These are phyloP conservation scores for Podospora didyma DNA, from an alignment of 495 filamentous ascomycete genomes.

Conservation along the genomic window DNA sequence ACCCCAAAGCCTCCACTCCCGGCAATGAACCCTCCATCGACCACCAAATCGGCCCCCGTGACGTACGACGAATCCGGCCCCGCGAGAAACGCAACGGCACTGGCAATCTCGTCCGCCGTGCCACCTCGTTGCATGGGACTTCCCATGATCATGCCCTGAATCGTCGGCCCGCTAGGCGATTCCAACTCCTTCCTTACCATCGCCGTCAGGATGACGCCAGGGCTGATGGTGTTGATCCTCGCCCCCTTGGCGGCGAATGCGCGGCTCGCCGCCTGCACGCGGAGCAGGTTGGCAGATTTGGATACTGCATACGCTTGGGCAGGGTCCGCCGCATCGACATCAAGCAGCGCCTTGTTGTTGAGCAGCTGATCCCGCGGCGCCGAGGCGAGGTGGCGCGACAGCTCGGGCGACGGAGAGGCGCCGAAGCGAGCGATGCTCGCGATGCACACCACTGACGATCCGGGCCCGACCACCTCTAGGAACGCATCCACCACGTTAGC, in stretches of 20 bases:
- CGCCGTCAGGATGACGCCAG: slow-evolving; percentile 39
- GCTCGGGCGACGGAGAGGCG: slow-evolving; percentile 4
- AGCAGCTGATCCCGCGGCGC: slow-evolving; percentile 14
- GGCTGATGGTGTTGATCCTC: slow-evolving; percentile 51
- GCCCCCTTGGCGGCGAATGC: slow-evolving; percentile 45
- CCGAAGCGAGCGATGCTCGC: slow-evolving; percentile 18
- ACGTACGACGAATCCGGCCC: slow-evolving; percentile 49
- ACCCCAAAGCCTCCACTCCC: neutral
- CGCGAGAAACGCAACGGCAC: slow-evolving; percentile 48
- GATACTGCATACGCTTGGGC: slow-evolving; percentile 50
- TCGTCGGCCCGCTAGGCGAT: slow-evolving; percentile 1
- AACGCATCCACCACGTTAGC: slow-evolving; percentile 25
- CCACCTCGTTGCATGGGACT: slow-evolving; percentile 21
- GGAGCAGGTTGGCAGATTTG: slow-evolving; percentile 47
- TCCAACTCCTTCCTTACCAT: slow-evolving; percentile 19
- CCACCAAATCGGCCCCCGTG: slow-evolving; percentile 50
- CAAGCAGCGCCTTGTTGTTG: neutral
- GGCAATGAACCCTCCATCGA: slow-evolving; percentile 47
- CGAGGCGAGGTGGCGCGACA: slow-evolving; percentile 9
- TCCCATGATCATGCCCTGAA: slow-evolving; percentile 9
- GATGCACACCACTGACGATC: slow-evolving; percentile 15
- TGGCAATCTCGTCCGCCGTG: slow-evolving; percentile 48
- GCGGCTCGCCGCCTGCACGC: slow-evolving; percentile 47
- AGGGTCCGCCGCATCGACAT: slow-evolving; percentile 19
- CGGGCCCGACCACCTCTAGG: slow-evolving; percentile 6